A percentile compares a stretch with the other conserved stretches of the same genome.
Conservation (phyloP, 1,139 yeast genomes). For the Geotrichum fermentans region DNA sequence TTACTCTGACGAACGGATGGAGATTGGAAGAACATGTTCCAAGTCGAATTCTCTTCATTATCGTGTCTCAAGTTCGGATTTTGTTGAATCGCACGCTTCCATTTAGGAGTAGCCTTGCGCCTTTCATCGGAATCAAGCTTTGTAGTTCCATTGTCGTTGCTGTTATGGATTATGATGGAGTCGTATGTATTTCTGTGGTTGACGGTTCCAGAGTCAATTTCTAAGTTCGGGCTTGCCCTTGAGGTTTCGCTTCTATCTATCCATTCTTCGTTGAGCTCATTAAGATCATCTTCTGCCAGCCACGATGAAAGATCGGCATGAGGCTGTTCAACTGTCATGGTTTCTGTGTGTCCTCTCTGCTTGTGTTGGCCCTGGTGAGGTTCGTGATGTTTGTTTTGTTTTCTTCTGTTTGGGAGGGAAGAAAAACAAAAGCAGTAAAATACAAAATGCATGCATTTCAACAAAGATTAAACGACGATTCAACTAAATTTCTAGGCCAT, state of each 20-base stretch:
- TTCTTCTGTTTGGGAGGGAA: neutral
- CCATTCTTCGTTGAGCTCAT: conserved; percentile 17
- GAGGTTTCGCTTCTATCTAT: conserved; percentile 7
- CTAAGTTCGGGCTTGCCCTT: neutral
- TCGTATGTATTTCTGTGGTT: conserved; percentile 1
- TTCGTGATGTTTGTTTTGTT: conserved; percentile 1
- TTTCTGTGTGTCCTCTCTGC: no score
- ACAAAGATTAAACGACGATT: neutral
- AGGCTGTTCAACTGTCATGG: neutral
- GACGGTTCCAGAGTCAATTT: neutral
- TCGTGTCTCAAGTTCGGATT: neutral
- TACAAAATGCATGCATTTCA: neutral
- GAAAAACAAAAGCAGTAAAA: neutral
- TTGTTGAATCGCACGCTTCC: conserved; percentile 11
- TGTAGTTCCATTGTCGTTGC: conserved; percentile 7
- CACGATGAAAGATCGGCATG: neutral
- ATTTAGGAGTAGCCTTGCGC: conserved; percentile 8
- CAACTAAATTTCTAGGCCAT: no score
- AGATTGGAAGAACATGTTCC: conserved; percentile 10
- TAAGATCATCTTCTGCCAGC: conserved; percentile 10
- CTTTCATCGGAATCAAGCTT: neutral
- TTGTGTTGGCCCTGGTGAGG: neutral
- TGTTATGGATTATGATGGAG: conserved; percentile 1
- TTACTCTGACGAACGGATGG: neutral
- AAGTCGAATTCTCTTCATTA: neutral